These are phyloP conservation scores for Cryptomeria japonica DNA, from an alignment of 75 land plant species.

Conservation along the genomic window DNA sequence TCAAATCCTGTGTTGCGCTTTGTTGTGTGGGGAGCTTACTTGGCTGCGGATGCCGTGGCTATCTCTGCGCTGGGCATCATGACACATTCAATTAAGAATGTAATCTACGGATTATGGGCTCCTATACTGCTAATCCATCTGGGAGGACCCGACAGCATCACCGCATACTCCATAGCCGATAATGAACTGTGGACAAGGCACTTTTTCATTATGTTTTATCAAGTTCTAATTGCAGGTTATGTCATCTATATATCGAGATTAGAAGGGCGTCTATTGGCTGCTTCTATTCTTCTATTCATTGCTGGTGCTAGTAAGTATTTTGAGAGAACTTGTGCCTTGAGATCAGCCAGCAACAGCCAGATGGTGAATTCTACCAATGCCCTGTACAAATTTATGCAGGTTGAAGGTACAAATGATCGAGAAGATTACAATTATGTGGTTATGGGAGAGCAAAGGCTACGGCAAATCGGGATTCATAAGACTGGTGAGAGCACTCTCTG, in stretches of 20 bases:
- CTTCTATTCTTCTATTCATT: no score
- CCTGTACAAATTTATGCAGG: no score
- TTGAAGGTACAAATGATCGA: no score
- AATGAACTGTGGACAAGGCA: slow-evolving; percentile 33
- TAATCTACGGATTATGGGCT: slow-evolving; percentile 19
- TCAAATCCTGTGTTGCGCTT: background rate
- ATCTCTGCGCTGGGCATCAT: slow-evolving; percentile 18
- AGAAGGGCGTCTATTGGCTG: no score
- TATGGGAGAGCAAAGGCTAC: no score
- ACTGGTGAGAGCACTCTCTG: background rate
- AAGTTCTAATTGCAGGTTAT: slow-evolving; percentile 10
- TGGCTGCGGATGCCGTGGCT: slow-evolving; percentile 16
- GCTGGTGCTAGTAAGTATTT: no score
- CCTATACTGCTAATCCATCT: slow-evolving; percentile 25
- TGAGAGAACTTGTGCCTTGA: no score
- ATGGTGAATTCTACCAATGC: no score
- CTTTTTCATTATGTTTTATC: slow-evolving; percentile 13
- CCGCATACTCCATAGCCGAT: slow-evolving; percentile 29
- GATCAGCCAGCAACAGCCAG: no score
- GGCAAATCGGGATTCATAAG: no score
- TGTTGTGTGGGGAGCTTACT: slow-evolving; percentile 12
- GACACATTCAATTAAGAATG: background rate
- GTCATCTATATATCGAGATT: background rate
- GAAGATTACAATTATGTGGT: no score
- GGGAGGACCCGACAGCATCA: slow-evolving; percentile 36